Base-by-base conservation (phyloP, 495 filamentous ascomycete genomes). In the Hypoxylon fuscum region DNA sequence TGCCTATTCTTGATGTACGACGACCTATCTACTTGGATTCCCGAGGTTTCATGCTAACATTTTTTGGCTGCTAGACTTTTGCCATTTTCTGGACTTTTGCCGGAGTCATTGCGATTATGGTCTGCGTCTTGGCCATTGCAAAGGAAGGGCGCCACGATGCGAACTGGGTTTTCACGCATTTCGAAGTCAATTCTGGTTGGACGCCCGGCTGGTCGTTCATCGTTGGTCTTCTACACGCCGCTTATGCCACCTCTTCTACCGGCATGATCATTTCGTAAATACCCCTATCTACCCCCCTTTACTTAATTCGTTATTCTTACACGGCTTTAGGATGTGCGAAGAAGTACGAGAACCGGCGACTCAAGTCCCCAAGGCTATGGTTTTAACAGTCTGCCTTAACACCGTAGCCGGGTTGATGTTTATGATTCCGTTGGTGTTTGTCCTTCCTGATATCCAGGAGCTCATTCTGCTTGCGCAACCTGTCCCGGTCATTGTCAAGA, bases 1-100 rank as follows among this genome's bases (percentile, higher is more conserved):
- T 88, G 22, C 85, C 79, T 0, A 73, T 80, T n/a, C 69, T 88
- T 15, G 85, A 88, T 64, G 78, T 81, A 68, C 53, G 76, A 68
- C 22, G 8, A 22, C 20, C 37, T 45, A 4, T 18, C 12, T 34
- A 49, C 9, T 27, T 49, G 35, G 53, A 35, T 23, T 35, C 14
- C 35, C n/a, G n/a, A n/a, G n/a, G n/a, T n/a, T n/a, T n/a, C n/a
- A n/a, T 56, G n/a, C 45, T 65, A 12, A 59, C 38, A 23, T 44
- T 15, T 18, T 37, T 23, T 5, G 11, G 20, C 1, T 8, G 5
- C n/a, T 50, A 81, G 77, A 81, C 79, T 3, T 81, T 81, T 62
- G 79, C 79, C 27, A 73, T 82, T 21, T 80, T 79, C 64, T 82
- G 77, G 77, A 82, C 79, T 5, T 81, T 82, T 55, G 69, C 72